Conservation (phyloP, 1,139 yeast species). For the Tardiomyces depauwii region DNA sequence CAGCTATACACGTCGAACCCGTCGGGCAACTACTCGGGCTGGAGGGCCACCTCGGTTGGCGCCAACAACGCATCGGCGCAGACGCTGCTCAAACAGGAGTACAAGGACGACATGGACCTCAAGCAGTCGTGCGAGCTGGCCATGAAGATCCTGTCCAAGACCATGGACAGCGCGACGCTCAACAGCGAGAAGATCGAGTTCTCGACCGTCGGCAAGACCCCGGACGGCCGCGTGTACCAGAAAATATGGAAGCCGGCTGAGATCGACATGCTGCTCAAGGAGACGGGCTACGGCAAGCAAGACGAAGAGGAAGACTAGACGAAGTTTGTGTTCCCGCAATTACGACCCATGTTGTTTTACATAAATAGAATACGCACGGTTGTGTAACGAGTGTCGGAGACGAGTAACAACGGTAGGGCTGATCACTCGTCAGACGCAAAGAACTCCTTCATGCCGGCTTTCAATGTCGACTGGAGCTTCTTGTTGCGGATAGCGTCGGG, state of each 20-base stretch:
- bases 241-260: slow-evolving; percentile 74
- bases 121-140: slow-evolving; percentile 83
- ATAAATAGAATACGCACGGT: not conserved
- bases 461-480: not conserved
- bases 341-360: not conserved
- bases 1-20: slow-evolving; percentile 95
- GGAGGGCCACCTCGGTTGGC: slow-evolving; percentile 97
- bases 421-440: not conserved
- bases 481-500: not conserved
- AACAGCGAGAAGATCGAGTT: slow-evolving; percentile 85
- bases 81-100: slow-evolving; percentile 89
- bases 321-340: slow-evolving; percentile 1
- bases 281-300: slow-evolving; percentile 55
- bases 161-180: slow-evolving; percentile 82
- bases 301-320: slow-evolving; percentile 36
- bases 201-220: slow-evolving; percentile 54
- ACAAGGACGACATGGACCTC: slow-evolving; percentile 67
- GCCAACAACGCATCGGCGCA: slow-evolving; percentile 96
- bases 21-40: slow-evolving; percentile 93
- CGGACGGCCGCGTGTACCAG: slow-evolving; percentile 44
- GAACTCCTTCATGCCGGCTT: not conserved
- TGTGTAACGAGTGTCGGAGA: not conserved
- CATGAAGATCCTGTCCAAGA: slow-evolving; percentile 82
- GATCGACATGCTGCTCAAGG: slow-evolving; percentile 62
- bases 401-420: not conserved